phyloP scores from a whole-genome alignment of 1,284 basidiomycete species.

The Puccinia hordei region DNA sequence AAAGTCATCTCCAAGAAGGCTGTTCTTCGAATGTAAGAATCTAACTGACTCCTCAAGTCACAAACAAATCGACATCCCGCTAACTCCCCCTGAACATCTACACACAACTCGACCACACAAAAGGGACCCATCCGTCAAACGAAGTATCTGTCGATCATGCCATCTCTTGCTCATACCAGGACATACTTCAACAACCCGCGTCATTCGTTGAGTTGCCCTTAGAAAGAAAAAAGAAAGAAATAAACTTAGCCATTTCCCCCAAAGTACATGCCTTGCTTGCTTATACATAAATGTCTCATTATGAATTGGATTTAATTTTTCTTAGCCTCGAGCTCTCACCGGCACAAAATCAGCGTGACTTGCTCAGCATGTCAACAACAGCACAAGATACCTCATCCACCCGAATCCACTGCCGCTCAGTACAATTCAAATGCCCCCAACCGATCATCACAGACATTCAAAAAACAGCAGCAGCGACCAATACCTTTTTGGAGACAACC shows the following conservation, averaged over 20 bases:
- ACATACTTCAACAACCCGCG: constrained; percentile 13
- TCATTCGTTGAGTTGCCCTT: constrained; percentile 29
- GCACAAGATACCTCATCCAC: constrained; percentile 28
- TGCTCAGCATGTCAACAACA: constrained; percentile 20
- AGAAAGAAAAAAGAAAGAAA: no score
- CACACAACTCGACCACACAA: background rate
- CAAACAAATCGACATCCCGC: background rate
- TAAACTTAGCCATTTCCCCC: no score
- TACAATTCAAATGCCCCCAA: background rate
- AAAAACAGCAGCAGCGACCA: background rate
- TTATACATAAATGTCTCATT: background rate
- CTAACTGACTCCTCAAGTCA: background rate
- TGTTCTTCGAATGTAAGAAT: constrained; percentile 41
- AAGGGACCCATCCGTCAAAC: constrained; percentile 40
- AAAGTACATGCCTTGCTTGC: background rate
- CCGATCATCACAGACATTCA: background rate
- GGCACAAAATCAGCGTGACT: constrained; percentile 10
- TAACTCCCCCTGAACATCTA: background rate
- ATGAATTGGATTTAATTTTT: background rate
- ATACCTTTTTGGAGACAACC: constrained; percentile 35
- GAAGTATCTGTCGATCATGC: constrained; percentile 42
- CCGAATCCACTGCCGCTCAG: background rate
- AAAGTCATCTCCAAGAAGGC: constrained; percentile 39
- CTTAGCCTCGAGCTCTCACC: constrained; percentile 26
- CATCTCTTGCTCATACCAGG: constrained; percentile 29